Evolutionary conservation across 1,284 basidiomycete genomes (phyloP).

Genomic region (Boletus putidus): DNA sequence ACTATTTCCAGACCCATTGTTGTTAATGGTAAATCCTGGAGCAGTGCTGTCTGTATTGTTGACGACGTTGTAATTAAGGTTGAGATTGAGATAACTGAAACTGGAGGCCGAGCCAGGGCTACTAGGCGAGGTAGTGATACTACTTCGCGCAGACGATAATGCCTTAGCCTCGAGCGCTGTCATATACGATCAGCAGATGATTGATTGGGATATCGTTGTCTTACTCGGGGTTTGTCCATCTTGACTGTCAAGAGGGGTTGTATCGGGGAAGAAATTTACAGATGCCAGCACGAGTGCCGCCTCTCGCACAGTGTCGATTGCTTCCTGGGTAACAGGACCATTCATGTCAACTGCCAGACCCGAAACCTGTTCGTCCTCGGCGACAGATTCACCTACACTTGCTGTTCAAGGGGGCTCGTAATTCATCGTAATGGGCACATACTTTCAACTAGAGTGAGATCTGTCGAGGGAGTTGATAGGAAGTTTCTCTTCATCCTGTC

Average conservation of each 20-base stretch:
- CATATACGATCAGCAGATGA: background rate
- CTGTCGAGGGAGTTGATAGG: background rate
- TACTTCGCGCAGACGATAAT: background rate
- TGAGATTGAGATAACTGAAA: conserved; percentile 6
- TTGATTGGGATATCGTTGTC: background rate
- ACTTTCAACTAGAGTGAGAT: conserved; percentile 14
- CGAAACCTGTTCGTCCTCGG: background rate
- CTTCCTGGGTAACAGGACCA: background rate
- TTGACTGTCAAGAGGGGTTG: background rate
- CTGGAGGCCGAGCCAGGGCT: conserved; percentile 8
- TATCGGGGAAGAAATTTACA: background rate
- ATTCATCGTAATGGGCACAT: background rate
- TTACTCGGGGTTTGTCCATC: conserved; percentile 8
- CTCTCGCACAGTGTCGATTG: background rate
- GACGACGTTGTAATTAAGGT: conserved; percentile 6
- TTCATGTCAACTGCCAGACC: conserved; percentile 5
- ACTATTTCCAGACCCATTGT: conserved; percentile 1
- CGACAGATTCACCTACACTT: conserved; percentile 1
- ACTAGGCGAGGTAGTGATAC: background rate
- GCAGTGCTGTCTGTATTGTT: background rate
- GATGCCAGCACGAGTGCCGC: background rate
- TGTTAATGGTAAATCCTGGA: conserved; percentile 16
- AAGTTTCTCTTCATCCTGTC: conserved; percentile 8
- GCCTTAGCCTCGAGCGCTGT: too few relatives aligned
- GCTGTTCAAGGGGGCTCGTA: background rate